Base-by-base conservation (phyloP, 805 yeast genomes). In the Sugiyamaella lignohabitans region DNA sequence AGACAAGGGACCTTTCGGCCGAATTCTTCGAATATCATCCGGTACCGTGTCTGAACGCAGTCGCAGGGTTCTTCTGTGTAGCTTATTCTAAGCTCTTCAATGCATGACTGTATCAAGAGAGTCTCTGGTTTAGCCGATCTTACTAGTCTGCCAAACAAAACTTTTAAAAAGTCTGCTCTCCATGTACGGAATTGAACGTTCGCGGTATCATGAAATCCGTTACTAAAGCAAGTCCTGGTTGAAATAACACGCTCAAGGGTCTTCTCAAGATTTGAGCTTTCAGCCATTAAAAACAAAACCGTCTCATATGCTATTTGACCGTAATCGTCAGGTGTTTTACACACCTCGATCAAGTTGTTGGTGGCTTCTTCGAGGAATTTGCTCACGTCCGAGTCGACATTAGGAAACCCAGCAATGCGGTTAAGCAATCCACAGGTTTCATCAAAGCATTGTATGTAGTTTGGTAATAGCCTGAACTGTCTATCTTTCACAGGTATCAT, bases 281-380 rank as follows among this genome's bases (percentile, higher is more conserved):
- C 23, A 17, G 39, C 39, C n/a, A 50, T 39, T 5, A 50, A 20
- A 17, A 41, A 23, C 40, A 47, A 32, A n/a, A 43, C 22, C 8
- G 55, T 45, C 32, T 50, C 53, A 32, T 38, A 47, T 11, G 55
- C 47, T n/a, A 50, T 50, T 22, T 45, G 47, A 2, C 48, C 39
- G 22, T 35, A 47, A 2, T 38, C 42, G 21, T 32, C 35, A 20
- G 40, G 19, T 6, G 38, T 35, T 16, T 17, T 37, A 42, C 41
- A 43, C 2, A 43, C 23, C 5, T 38, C 14, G 30, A 23, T 32
- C 40, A n/a, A 51, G 32, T 11, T 47, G 44, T n/a, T 17, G 18
- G 45, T 36, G 4, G 46, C 38, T 3, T 46, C 45, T 43, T 42
- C 47, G 16, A 38, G 20, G 11, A 38, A 21, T 21, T 40, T 22